phyloP scores from a whole-genome alignment of 495 filamentous ascomycete species.

The Penicillium pulvis region DNA sequence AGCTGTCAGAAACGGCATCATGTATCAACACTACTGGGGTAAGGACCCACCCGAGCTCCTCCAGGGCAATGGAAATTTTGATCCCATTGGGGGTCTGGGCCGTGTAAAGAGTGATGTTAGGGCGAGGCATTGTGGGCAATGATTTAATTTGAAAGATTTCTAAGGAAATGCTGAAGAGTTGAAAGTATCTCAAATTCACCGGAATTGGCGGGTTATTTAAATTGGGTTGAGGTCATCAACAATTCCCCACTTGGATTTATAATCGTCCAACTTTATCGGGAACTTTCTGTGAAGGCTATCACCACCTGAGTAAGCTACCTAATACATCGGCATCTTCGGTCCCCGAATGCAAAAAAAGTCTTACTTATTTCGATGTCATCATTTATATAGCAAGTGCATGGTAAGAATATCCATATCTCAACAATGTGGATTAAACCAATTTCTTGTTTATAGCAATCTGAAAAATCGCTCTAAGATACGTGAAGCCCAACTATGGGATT shows the following conservation, averaged over 20 bases:
- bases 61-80: constrained; percentile 87
- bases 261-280: constrained; percentile 15
- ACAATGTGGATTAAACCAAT: too few species aligned
- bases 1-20: not conserved
- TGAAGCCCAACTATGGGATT: too few species aligned
- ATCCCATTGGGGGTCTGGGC: constrained; percentile 57
- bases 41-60: constrained; percentile 67
- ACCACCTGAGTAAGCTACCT: not conserved
- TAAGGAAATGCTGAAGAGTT: not conserved
- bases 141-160: not conserved
- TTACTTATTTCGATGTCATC: too few species aligned
- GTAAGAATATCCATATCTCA: too few species aligned
- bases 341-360: not conserved
- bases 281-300: constrained; percentile 6
- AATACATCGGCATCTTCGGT: not conserved
- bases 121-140: constrained; percentile 31
- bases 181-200: not conserved
- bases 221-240: constrained; percentile 9
- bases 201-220: constrained; percentile 6
- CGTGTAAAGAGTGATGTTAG: constrained; percentile 53
- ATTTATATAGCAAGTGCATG: too few species aligned
- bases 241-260: constrained; percentile 24
- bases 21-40: not conserved
- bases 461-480: not conserved
- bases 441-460: not conserved